Evolutionary conservation across 2,329 filamentous ascomycete genomes (phyloP), one percentile per base, ranked within the genome.

Genomic region (Claviceps pazoutovae): DNA sequence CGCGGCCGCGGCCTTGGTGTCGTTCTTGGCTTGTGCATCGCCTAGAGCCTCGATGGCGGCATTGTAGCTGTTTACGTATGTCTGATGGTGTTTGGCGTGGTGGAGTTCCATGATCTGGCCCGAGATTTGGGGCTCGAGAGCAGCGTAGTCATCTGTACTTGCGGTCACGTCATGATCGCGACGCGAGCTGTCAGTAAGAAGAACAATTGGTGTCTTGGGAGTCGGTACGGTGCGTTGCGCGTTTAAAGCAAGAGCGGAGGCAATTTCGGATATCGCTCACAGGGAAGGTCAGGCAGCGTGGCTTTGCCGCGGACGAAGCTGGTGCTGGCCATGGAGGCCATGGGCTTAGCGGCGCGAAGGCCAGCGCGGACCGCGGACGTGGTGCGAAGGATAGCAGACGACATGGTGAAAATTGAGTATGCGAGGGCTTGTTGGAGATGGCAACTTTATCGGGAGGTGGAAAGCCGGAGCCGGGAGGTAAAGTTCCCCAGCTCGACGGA

Each of bases 51-150:
- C 82, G 59, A 81, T 73, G 53, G 87, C 84, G 55, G 83, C 77
- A 74, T 95, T 95, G 75, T 87, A 86, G 67, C 84, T 85, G 70
- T 83, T 93, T 61, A 95, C 88, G 68, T 95, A 95, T 63, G 89
- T 90, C 71, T 91, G 83, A 75, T 95, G 90, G 78, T 95, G 89
- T 72, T 89, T 91, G 73, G 80, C 83, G 80, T 95, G 86, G 77
- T 95, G 90, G 46, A 95, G 80, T 74, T 95, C 87, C 90, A 95
- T 95, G 74, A 95, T 95, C 72, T 93, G 82, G 68, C 86, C 85
- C 48, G 85, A 90, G 73, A 95, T 82, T 64, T 75, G 65, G 49
- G 80, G 80, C 74, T 98, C 93, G 62, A 98, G 88, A 50, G 90
- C 93, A 66, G 85, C 88, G 70, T 96, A 98, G 77, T 96, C 93